These are phyloP conservation scores for Lavandula angustifolia DNA, from an alignment of 257 asterid genomes.

Conservation along the genomic window DNA sequence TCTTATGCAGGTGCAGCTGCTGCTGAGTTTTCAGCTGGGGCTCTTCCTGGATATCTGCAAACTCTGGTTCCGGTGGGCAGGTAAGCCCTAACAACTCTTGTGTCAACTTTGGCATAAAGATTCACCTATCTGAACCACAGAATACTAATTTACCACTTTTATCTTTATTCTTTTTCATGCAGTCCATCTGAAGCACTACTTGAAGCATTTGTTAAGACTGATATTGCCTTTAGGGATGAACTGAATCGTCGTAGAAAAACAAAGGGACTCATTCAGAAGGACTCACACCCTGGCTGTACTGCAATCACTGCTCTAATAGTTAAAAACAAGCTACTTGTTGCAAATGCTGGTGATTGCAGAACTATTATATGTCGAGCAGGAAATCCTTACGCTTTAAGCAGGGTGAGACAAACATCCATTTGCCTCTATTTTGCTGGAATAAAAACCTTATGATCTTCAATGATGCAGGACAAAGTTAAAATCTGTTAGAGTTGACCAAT, in stretches of 20 bases:
- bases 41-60: slow-evolving; percentile 72
- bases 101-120: slow-evolving; percentile 17
- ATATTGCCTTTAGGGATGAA: slow-evolving; percentile 73
- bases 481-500: too few relatives aligned
- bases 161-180: slow-evolving; percentile 32
- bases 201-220: slow-evolving; percentile 80
- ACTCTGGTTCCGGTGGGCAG: slow-evolving; percentile 51
- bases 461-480: not conserved
- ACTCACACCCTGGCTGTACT: slow-evolving; percentile 95
- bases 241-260: slow-evolving; percentile 51
- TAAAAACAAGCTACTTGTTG: slow-evolving; percentile 73
- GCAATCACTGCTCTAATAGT: slow-evolving; percentile 75
- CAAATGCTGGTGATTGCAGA: slow-evolving; percentile 98
- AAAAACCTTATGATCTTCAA: not conserved
- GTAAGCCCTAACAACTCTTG: slow-evolving; percentile 32
- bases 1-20: slow-evolving; percentile 77
- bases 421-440: not conserved
- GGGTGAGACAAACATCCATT: slow-evolving; percentile 52
- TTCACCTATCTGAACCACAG: slow-evolving; percentile 17
- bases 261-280: slow-evolving; percentile 63
- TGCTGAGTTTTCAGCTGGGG: slow-evolving; percentile 94
- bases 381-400: slow-evolving; percentile 69
- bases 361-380: slow-evolving; percentile 78
- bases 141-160: slow-evolving; percentile 10
- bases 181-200: slow-evolving; percentile 75